phyloP scores from a whole-genome alignment of 2,329 filamentous ascomycete species.

The Nemania diffusa region DNA sequence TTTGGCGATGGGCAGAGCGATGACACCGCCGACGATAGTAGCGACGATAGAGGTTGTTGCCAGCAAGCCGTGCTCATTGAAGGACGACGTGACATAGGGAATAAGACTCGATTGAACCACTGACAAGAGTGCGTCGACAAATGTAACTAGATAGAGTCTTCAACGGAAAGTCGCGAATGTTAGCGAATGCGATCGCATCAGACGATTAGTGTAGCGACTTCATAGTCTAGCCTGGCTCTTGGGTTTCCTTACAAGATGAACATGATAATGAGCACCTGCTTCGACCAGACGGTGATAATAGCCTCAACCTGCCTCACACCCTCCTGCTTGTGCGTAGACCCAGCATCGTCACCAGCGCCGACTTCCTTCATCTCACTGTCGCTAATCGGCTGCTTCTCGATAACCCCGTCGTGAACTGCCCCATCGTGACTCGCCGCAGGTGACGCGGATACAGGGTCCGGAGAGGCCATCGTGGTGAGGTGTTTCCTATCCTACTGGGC shows the following conservation, averaged over 20 bases:
- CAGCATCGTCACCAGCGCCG: conserved; percentile 27
- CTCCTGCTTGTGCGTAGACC: conserved; percentile 49
- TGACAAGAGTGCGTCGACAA: conserved; percentile 53
- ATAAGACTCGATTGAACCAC: conserved; percentile 61
- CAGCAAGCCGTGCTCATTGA: conserved; percentile 68
- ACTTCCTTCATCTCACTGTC: conserved; percentile 12
- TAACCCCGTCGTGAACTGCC: not conserved
- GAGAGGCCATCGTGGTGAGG: conserved; percentile 2
- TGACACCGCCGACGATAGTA: conserved; percentile 20
- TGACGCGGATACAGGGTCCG: not conserved
- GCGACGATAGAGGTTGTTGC: conserved; percentile 17
- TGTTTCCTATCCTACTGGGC: not conserved
- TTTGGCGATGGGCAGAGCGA: conserved; percentile 49
- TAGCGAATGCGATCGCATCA: conserved; percentile 4
- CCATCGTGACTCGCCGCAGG: conserved; percentile 5
- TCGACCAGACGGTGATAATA: conserved; percentile 51
- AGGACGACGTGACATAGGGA: conserved; percentile 73
- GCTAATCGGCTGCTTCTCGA: conserved; percentile 3
- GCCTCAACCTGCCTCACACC: conserved; percentile 54
- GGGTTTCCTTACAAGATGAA: conserved; percentile 52
- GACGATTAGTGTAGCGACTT: too few relatives aligned
- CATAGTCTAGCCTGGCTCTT: not conserved
- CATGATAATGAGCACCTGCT: conserved; percentile 46
- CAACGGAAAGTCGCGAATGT: conserved; percentile 6
- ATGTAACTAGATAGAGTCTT: conserved; percentile 55